These are phyloP conservation scores for Dimargaris cristalligena DNA, from an alignment of 192 early-diverging fungal genomes.

Conservation along the genomic window DNA sequence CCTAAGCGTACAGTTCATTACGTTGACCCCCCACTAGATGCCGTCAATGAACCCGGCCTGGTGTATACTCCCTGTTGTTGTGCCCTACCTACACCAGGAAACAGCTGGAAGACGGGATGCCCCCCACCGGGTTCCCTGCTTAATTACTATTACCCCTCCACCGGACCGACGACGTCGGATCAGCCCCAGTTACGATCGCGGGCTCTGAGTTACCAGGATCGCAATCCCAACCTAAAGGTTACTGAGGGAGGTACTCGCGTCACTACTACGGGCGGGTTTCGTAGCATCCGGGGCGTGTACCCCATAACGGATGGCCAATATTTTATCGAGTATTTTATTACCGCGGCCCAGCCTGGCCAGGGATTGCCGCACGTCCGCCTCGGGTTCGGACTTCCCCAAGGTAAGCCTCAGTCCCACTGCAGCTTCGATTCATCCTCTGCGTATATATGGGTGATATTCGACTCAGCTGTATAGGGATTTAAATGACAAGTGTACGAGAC, in stretches of 20 bases:
- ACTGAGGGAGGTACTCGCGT: conserved; percentile 34
- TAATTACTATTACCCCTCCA: not conserved
- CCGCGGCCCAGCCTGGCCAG: conserved; percentile 17
- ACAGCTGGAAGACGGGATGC: too few relatives aligned
- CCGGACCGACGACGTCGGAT: not conserved
- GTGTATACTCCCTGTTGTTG: conserved; percentile 37
- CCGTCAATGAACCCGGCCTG: conserved; percentile 39
- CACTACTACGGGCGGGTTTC: conserved; percentile 46
- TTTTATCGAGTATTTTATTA: conserved; percentile 42
- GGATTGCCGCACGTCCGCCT: conserved; percentile 44
- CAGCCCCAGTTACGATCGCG: not conserved
- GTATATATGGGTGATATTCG: too few relatives aligned
- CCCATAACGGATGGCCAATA: conserved; percentile 41
- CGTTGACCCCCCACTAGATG: conserved; percentile 24
- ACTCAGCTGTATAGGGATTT: not conserved
- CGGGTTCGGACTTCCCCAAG: conserved; percentile 45
- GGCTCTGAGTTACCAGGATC: conserved; percentile 32
- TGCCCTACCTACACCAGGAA: conserved; percentile 32
- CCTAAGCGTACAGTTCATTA: not conserved
- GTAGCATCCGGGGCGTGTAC: conserved; percentile 41
- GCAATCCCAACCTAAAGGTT: conserved; percentile 37
- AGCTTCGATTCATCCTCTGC: conserved; percentile 12
- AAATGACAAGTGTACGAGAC: not conserved
- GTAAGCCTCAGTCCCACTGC: conserved; percentile 21
- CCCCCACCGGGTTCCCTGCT: conserved; percentile 20